These are phyloP conservation scores for Phoenix roebelenii DNA, from an alignment of 176 grass and related monocot genomes.

Conservation along the genomic window DNA sequence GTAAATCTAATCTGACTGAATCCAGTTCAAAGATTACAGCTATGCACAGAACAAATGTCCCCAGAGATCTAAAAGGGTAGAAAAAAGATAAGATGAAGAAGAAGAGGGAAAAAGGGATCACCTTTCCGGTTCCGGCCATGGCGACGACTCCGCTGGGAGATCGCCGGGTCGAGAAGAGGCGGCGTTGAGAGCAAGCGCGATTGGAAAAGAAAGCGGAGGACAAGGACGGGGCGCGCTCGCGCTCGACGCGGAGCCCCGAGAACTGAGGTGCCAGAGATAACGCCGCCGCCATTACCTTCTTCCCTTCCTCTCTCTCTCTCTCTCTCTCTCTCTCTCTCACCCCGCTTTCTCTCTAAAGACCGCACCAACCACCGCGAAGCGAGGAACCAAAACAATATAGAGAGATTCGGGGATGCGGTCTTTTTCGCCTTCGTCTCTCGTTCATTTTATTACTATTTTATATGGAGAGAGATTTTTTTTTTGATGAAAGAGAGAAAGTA, in stretches of 20 bases:
- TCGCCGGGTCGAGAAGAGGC: slow-evolving; percentile 39
- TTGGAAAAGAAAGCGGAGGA: slow-evolving; percentile 7
- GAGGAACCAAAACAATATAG: too few species aligned
- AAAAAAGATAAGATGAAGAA: slow-evolving; percentile 12
- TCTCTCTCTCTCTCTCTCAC: too few species aligned
- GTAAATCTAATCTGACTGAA: not conserved
- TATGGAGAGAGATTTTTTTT: too few species aligned
- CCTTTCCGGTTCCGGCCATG: slow-evolving; percentile 99
- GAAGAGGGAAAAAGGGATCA: slow-evolving; percentile 11
- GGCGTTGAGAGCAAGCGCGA: slow-evolving; percentile 32
- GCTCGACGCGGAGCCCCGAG: slow-evolving; percentile 28
- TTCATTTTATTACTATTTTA: too few species aligned
- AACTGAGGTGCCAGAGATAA: slow-evolving; percentile 54
- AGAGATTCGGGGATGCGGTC: too few species aligned
- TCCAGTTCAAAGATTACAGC: not conserved
- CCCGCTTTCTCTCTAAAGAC: too few species aligned
- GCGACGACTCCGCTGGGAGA: slow-evolving; percentile 50
- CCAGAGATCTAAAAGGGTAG: not conserved
- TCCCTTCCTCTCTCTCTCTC: too few species aligned
- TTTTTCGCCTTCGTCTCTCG: too few species aligned
- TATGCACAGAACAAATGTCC: not conserved
- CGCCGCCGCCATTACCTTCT: slow-evolving; percentile 25
- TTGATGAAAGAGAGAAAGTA: too few species aligned
- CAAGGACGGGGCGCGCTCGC: slow-evolving; percentile 5
- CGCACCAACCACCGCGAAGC: too few species aligned